Evolutionary conservation across 1,284 basidiomycete species (phyloP), one percentile per base, ranked within the genome.

Genomic region (Paramarasmius palmivorus): DNA sequence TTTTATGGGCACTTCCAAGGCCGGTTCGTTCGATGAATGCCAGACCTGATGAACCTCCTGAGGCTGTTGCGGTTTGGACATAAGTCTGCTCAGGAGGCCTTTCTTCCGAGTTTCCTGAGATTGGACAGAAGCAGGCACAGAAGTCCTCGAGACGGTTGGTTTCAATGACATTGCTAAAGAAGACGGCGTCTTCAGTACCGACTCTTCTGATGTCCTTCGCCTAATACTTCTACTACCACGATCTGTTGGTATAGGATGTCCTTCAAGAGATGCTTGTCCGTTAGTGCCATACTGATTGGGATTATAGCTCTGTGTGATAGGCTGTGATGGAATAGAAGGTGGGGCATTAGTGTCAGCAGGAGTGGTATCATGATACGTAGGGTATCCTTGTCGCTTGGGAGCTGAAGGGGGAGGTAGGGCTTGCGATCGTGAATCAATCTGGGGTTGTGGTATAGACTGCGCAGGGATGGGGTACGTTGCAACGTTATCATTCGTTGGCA

Each of bases 131-230:
- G 68, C 65, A 25, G 70, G 67, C n/a, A 70, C 63, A 15, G 74
- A 71, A 48, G 69, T 68, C 10, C 67, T 70, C 15, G 72, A 73
- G 42, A 55, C 52, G 12, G 73, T 68, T 7, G 71, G 71, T 52
- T 70, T 73, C 42, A 71, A 57, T 4, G 79, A 77, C 0, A 69
- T 73, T 3, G 77, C 74, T 14, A 82, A 71, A 3, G 81, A 80
- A 23, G 81, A 81, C n/a, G 81, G 79, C 0, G 81, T 83, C 58
- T 72, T 73, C 20, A 82, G 69, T 37, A 78, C 68, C 4, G 76
- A 72, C 37, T 81, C 81, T 54, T 75, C 71, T 5, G 74, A 76
- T 19, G 66, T 58, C 29, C 41, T 48, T 26, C 57, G 58, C 8
- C 49, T 47, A 20, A 29, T 44, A 29, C 41, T 57, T 7, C 49